These are phyloP conservation scores for Ambrosia hybrid DNA, from an alignment of 140 eudicot species.

Conservation along the genomic window DNA sequence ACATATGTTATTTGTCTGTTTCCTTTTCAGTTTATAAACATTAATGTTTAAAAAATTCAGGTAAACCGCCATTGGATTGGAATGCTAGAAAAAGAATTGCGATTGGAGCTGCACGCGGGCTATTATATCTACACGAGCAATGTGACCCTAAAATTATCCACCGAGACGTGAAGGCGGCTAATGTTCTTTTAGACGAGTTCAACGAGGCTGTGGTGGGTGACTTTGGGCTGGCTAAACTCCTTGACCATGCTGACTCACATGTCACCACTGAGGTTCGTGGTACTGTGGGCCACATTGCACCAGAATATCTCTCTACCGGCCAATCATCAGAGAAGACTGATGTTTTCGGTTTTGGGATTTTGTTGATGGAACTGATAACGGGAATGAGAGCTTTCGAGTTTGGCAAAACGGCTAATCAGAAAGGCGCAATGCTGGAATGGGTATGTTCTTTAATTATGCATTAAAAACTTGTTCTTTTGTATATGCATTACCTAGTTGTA, in stretches of 20 bases:
- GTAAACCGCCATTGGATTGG: constrained; percentile 70
- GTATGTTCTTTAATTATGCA: constrained; percentile 35
- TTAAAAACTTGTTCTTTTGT: neutral
- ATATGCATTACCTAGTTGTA: neutral
- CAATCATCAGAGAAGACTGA: constrained; percentile 95
- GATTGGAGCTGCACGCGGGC: constrained; percentile 81
- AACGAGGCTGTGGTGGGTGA: constrained; percentile 83
- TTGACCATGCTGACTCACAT: constrained; percentile 82
- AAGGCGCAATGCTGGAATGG: constrained; percentile 92
- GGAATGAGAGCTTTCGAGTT: constrained; percentile 82
- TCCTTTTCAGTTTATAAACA: neutral
- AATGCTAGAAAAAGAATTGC: constrained; percentile 73
- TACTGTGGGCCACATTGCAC: constrained; percentile 94
- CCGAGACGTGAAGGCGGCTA: constrained; percentile 88
- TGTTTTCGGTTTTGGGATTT: constrained; percentile 89
- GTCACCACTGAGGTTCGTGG: constrained; percentile 93
- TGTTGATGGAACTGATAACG: constrained; percentile 74
- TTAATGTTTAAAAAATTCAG: constrained; percentile 4
- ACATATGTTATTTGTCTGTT: neutral
- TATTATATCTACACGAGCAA: constrained; percentile 81
- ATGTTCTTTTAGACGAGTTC: constrained; percentile 68
- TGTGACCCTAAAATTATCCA: constrained; percentile 93
- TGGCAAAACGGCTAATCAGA: constrained; percentile 65
- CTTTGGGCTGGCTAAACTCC: constrained; percentile 90
- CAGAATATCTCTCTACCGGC: constrained; percentile 93